phyloP scores from a whole-genome alignment of 169 alveolate genomes.

The Cryptosporidium sp. region DNA sequence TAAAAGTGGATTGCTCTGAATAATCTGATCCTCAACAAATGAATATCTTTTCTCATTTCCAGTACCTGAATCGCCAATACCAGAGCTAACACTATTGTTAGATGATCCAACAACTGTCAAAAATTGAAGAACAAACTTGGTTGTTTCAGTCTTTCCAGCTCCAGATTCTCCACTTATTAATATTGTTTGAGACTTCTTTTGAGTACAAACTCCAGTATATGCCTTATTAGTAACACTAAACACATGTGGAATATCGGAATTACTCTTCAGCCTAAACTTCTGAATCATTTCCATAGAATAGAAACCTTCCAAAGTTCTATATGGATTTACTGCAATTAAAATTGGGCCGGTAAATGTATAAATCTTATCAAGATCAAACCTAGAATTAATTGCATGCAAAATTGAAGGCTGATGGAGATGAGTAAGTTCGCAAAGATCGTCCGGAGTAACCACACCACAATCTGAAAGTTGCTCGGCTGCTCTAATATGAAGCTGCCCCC shows the following conservation, averaged over 20 bases:
- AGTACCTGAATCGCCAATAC: background rate
- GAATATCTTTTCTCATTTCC: slow-evolving; percentile 15
- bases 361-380: slow-evolving; percentile 91
- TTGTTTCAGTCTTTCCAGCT: slow-evolving; percentile 99
- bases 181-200: slow-evolving; percentile 92
- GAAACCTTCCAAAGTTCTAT: slow-evolving; percentile 82
- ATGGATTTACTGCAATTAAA: slow-evolving; percentile 97
- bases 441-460: slow-evolving; percentile 82
- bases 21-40: slow-evolving; percentile 88
- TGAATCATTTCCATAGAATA: slow-evolving; percentile 78
- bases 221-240: slow-evolving; percentile 94
- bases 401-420: slow-evolving; percentile 93
- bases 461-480: slow-evolving; percentile 65
- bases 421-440: slow-evolving; percentile 89
- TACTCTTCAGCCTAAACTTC: slow-evolving; percentile 33
- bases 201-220: slow-evolving; percentile 88
- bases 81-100: background rate
- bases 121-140: slow-evolving; percentile 95
- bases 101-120: slow-evolving; percentile 84
- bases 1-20: slow-evolving; percentile 97
- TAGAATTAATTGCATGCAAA: slow-evolving; percentile 90
- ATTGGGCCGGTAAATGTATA: slow-evolving; percentile 98
- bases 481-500: slow-evolving; percentile 17
- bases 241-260: slow-evolving; percentile 90
- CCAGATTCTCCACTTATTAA: slow-evolving; percentile 99